Evolutionary conservation across 768 basidiomycete species (phyloP).

Genomic region (Leucosporidium yakuticum): DNA sequence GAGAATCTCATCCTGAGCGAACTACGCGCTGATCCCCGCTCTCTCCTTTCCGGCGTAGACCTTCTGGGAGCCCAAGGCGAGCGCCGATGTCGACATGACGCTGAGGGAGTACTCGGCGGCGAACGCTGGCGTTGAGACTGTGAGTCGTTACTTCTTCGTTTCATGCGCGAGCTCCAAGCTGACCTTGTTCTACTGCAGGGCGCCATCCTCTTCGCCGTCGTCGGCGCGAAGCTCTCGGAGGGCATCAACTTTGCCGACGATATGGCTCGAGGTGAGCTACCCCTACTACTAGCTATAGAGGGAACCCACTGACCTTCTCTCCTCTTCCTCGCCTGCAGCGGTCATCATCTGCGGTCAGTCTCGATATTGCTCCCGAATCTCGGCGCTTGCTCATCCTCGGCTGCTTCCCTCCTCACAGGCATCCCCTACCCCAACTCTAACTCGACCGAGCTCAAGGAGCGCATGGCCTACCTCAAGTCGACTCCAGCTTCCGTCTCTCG

Average conservation of each 20-base stretch:
- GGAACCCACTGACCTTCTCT: too few relatives aligned
- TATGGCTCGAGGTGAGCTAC: constrained; percentile 20
- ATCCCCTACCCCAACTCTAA: constrained; percentile 87
- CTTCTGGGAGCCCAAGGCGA: constrained; percentile 81
- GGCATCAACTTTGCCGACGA: constrained; percentile 58
- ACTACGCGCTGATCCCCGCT: not conserved
- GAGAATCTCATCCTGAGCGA: too few relatives aligned
- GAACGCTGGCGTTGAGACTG: constrained; percentile 52
- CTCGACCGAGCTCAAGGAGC: constrained; percentile 83
- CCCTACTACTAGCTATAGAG: not conserved
- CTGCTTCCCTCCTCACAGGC: constrained; percentile 72
- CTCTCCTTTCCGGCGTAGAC: constrained; percentile 49
- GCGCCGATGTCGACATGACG: constrained; percentile 63
- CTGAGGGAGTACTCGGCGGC: constrained; percentile 54
- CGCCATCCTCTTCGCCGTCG: constrained; percentile 77
- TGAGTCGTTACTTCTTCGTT: not conserved
- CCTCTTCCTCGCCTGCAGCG: constrained; percentile 1
- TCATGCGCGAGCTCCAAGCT: not conserved
- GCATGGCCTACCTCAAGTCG: constrained; percentile 78
- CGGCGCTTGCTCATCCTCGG: not conserved
- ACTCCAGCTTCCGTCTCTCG: constrained; percentile 35
- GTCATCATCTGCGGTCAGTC: constrained; percentile 30
- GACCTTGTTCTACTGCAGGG: constrained; percentile 11
- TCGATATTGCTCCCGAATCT: not conserved
- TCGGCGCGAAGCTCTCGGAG: constrained; percentile 96